Evolutionary conservation across 129 eudicot genomes (phyloP), one percentile per base, ranked within the genome.

Genomic region (Arctium minus): DNA sequence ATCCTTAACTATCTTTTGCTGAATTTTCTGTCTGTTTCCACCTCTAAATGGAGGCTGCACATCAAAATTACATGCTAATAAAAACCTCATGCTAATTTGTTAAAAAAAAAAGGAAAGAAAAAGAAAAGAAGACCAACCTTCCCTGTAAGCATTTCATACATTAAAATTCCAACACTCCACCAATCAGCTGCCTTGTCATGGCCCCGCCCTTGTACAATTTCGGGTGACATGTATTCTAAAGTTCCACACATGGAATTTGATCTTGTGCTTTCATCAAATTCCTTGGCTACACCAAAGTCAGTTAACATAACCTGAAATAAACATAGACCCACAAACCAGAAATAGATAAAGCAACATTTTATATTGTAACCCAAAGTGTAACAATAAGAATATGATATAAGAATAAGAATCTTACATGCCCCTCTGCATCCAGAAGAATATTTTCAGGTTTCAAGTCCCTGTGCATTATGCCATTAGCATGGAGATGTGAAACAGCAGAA

Each of bases 101-200:
- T 18, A 27, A 40, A 74, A 46, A 11, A 56, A 48, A 18, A 4
- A 4, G 2, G 7, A 74, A 8, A 35, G 1, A 77, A 77, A 4
- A n/a, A 15, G 46, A 18, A 71, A 78, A 31, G n/a, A 37, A 39
- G 22, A 83, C 84, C 79, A n/a, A 93, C 98, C 97, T 89, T 86
- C 31, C 98, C 98, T 3, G 98, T 93, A 33, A 93, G 90, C 98
- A 93, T 93, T 86, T 93, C 98, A 80, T 82, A 93, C 84, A 93
- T 70, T 73, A 93, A 82, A 71, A 93, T 84, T 39, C 98, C 98
- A 42, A 93, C 92, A 82, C 98, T 93, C 98, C 98, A 93, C 98
- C 98, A 93, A 72, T 93, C 97, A 48, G 97, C 98, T 35, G 97
- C 98, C 89, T 91, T 93, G 71, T 93, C 92, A 79, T 93, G 98